Evolutionary conservation across 2,329 filamentous ascomycete species (phyloP).

Genomic region (Anthostomella pinea): DNA sequence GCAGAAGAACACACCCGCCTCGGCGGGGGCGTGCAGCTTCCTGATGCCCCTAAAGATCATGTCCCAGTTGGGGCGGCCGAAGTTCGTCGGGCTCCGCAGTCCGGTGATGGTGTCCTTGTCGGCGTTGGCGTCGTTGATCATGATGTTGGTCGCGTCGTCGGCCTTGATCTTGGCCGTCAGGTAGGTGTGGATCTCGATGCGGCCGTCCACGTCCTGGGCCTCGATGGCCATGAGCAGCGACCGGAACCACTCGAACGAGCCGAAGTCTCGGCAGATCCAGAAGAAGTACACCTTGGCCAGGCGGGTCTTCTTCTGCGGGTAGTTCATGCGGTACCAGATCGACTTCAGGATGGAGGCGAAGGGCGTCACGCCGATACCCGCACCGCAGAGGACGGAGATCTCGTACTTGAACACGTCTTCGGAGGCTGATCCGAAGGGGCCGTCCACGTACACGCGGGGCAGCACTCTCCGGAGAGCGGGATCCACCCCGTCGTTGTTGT

Average conservation of each 20-base stretch:
- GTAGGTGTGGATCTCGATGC: conserved; percentile 88
- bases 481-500: conserved; percentile 59
- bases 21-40: conserved; percentile 70
- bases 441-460: conserved; percentile 78
- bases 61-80: conserved; percentile 85
- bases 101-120: conserved; percentile 84
- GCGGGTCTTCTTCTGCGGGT: conserved; percentile 74
- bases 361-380: conserved; percentile 82
- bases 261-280: conserved; percentile 88
- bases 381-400: conserved; percentile 73
- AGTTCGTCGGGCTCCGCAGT: conserved; percentile 77
- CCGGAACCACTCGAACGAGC: conserved; percentile 86
- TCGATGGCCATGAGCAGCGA: conserved; percentile 81
- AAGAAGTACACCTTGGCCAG: conserved; percentile 89
- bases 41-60: conserved; percentile 83
- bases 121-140: conserved; percentile 85
- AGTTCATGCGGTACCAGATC: conserved; percentile 93
- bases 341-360: conserved; percentile 86
- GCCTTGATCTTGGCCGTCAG: conserved; percentile 83
- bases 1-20: conserved; percentile 81
- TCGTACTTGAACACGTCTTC: conserved; percentile 91
- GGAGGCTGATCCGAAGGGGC: conserved; percentile 80
- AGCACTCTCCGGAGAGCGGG: conserved; percentile 70
- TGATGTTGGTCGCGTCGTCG: conserved; percentile 85
- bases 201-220: conserved; percentile 77